These are phyloP conservation scores for Suillus clintonianus DNA, from an alignment of 768 basidiomycete species.

Conservation along the genomic window DNA sequence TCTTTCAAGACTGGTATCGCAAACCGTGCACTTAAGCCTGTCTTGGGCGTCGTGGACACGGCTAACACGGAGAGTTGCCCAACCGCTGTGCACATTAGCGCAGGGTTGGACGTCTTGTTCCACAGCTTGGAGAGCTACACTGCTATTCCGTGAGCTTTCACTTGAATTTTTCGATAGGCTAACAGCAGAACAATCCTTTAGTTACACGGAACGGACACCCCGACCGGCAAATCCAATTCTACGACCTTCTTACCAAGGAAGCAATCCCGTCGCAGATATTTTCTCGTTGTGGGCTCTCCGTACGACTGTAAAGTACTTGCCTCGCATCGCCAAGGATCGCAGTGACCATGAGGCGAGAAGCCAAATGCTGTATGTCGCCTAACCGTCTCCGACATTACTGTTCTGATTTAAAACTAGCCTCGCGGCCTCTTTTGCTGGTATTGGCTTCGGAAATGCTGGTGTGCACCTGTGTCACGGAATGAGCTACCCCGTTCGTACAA, in stretches of 20 bases:
- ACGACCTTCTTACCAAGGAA: conserved; percentile 91
- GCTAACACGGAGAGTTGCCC: conserved; percentile 91
- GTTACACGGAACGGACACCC: conserved; percentile 89
- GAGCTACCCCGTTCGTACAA: conserved; percentile 71
- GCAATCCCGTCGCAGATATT: conserved; percentile 93
- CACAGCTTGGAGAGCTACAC: conserved; percentile 95
- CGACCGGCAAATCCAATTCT: conserved; percentile 88
- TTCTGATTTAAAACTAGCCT: conserved; percentile 47
- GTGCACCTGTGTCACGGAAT: conserved; percentile 91
- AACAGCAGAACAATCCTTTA: conserved; percentile 28
- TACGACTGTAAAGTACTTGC: conserved; percentile 87
- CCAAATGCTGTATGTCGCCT: conserved; percentile 78
- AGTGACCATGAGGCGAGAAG: conserved; percentile 81
- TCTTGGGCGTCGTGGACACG: conserved; percentile 85
- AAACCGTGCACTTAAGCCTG: conserved; percentile 86
- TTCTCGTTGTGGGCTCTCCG: conserved; percentile 94
- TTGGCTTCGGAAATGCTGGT: conserved; percentile 93
- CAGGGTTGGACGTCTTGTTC: conserved; percentile 95
- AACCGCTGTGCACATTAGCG: conserved; percentile 87
- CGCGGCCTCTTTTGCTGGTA: conserved; percentile 92
- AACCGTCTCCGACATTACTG: background rate
- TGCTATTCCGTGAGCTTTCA: conserved; percentile 74
- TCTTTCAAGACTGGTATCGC: conserved; percentile 98
- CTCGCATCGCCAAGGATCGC: conserved; percentile 77
- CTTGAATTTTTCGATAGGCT: background rate